Base-by-base conservation (phyloP, 129 eudicot genomes). In the Ambrosia artemisiifolia region DNA sequence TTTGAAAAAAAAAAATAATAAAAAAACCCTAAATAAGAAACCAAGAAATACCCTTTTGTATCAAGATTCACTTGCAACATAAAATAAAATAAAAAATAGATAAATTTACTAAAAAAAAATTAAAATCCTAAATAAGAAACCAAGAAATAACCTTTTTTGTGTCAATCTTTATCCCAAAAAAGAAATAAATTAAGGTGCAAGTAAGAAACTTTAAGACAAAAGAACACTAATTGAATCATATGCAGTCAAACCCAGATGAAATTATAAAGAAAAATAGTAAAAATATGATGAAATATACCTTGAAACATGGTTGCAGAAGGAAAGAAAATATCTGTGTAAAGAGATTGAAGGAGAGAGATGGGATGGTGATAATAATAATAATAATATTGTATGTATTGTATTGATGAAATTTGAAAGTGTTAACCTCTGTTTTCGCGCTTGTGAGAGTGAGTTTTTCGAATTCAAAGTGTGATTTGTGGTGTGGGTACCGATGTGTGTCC, bases 401-500 rank as follows among this genome's bases (percentile, higher is more conserved):
- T 73, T 74, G 66, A 17, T 54, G 79, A 65, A 28, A 75, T 75
- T 75, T 75, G 79, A 74, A 62, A 73, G 40, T 42, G 34, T 59
- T 63, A 7, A 63, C 71, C 71, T 74, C 78, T 74, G 71, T 63
- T 74, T 74, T 74, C 78, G 78, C 78, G 78, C 71, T 63, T 73
- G 35, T 73, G 78, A 73, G 70, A 62, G 78, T 73, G 62, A 36
- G 78, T 49, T 35, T 35, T 74, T 74, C 63, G 78, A 74, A 74
- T 74, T 74, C 71, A 68, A 50, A 63, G 62, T 63, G 78, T 8
- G 49, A 63, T n/a, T 24, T 40, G 51, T 50, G 71, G 54, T 9
- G 71, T 74, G 70, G 71, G 78, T 73, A 11, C 63, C 71, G 20
- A 74, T 40, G 71, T 19, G 65, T 74, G 70, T 74, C 78, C 60